A percentile compares a stretch with the other conserved stretches of the same genome.
These are phyloP conservation scores for Passiflora organensis DNA, from an alignment of 345 rosid species.

Conservation along the genomic window DNA sequence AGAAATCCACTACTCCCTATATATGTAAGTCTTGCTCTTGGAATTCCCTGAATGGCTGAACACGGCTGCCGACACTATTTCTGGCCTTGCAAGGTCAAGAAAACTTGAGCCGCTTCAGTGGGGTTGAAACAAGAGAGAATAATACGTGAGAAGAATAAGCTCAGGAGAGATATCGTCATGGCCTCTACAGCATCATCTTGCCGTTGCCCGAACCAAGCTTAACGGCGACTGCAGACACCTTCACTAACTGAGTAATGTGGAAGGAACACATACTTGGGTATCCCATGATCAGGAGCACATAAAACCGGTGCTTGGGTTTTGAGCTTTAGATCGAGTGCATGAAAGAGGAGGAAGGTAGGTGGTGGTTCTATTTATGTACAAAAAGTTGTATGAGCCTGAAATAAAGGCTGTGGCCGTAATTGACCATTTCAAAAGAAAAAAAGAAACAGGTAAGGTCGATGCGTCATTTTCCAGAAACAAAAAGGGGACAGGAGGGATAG, in stretches of 20 bases:
- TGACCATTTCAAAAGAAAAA: constrained; percentile 5
- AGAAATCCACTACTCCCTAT: constrained; percentile 4
- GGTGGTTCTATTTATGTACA: constrained; percentile 12
- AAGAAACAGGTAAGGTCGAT: no score
- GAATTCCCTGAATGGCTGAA: not conserved
- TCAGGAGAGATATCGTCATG: constrained; percentile 64
- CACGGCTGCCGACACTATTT: not conserved
- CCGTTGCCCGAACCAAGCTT: not conserved
- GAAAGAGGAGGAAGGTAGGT: constrained; percentile 14
- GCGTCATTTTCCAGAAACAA: constrained; percentile 23
- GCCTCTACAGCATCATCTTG: constrained; percentile 8
- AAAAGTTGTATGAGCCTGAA: constrained; percentile 4
- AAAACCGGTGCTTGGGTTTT: not conserved
- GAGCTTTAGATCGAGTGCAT: not conserved
- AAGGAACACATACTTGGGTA: not conserved
- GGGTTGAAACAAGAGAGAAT: not conserved
- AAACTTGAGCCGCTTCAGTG: constrained; percentile 29
- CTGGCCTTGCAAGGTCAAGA: constrained; percentile 76
- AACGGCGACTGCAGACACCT: not conserved
- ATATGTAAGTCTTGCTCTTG: not conserved
- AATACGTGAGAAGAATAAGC: constrained; percentile 36
- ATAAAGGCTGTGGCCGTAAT: constrained; percentile 18
- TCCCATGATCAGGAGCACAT: not conserved
- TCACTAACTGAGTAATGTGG: not conserved
- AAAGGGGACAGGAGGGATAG: constrained; percentile 10